A percentile compares a stretch with the other conserved stretches of the same genome.
phyloP scores from a whole-genome alignment of 148 eudicot species.

The Pharnaceum exiguum region DNA sequence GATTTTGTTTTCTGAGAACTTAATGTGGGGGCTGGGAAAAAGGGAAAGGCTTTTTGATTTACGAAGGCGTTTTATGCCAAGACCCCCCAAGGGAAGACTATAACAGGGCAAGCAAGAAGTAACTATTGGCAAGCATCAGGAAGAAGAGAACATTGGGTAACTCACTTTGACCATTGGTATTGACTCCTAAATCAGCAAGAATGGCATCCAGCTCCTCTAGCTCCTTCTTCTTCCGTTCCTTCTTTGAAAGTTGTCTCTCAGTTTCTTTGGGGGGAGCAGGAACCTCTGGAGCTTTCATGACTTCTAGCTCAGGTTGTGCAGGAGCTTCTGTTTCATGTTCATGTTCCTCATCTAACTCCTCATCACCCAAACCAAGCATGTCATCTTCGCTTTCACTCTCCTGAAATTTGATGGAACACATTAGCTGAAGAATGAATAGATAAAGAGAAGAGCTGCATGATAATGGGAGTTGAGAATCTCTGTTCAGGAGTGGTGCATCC shows the following conservation, averaged over 20 bases:
- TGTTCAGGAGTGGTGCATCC: too few species aligned
- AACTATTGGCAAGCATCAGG: not conserved
- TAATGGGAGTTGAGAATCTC: too few species aligned
- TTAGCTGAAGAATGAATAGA: too few species aligned
- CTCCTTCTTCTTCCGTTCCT: conserved; percentile 91
- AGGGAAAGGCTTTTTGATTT: too few species aligned
- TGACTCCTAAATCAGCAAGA: conserved; percentile 74
- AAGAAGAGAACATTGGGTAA: not conserved
- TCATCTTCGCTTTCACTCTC: conserved; percentile 98
- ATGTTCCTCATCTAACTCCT: conserved; percentile 81
- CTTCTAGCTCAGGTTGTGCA: conserved; percentile 46
- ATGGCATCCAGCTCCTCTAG: conserved; percentile 92
- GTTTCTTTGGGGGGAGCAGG: conserved; percentile 62
- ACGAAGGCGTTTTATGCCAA: too few species aligned
- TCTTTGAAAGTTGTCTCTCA: conserved; percentile 92
- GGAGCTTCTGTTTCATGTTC: conserved; percentile 63
- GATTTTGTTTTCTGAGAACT: too few species aligned
- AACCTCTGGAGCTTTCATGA: conserved; percentile 48
- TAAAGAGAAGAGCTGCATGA: too few species aligned
- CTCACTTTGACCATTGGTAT: conserved; percentile 45
- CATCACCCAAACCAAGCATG: conserved; percentile 73
- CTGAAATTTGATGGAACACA: conserved; percentile 28
- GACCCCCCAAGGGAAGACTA: too few species aligned
- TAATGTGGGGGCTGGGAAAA: too few species aligned
- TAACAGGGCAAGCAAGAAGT: not conserved